These are phyloP conservation scores for Acidomyces sp. DNA, from an alignment of 495 filamentous ascomycete species.

Conservation along the genomic window DNA sequence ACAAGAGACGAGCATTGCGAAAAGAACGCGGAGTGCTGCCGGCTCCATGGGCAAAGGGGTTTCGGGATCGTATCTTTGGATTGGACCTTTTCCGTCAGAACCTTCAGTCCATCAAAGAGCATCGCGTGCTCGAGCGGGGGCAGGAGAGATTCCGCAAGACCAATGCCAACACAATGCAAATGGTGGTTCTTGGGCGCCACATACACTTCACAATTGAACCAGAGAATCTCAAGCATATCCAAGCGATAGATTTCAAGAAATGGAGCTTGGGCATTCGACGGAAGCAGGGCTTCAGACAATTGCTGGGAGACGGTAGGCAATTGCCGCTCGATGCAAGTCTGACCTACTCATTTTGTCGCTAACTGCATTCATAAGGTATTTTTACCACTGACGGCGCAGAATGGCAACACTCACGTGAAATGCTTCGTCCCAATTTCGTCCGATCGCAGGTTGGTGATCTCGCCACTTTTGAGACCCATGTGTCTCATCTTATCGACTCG, in stretches of 20 bases:
- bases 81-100: constrained; percentile 22
- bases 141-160: constrained; percentile 18
- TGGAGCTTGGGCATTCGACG: constrained; percentile 41
- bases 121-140: constrained; percentile 10
- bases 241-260: constrained; percentile 47
- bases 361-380: constrained; percentile 43
- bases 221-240: constrained; percentile 49
- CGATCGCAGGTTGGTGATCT: constrained; percentile 48
- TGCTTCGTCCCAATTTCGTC: constrained; percentile 52
- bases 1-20: constrained; percentile 3
- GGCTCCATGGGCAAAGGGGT: background rate
- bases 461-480: constrained; percentile 46
- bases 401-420: constrained; percentile 52
- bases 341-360: too few relatives aligned
- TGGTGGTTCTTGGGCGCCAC: constrained; percentile 9
- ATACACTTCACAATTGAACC: constrained; percentile 44
- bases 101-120: constrained; percentile 17
- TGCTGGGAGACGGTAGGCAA: constrained; percentile 38
- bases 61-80: constrained; percentile 23
- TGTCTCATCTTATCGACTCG: constrained; percentile 35
- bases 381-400: constrained; percentile 53
- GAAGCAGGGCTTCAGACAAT: constrained; percentile 37
- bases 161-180: constrained; percentile 18
- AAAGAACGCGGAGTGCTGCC: constrained; percentile 7
- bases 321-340: too few relatives aligned